A percentile compares a stretch with the other conserved stretches of the same genome.
phyloP scores from a whole-genome alignment of 2,329 filamentous ascomycete genomes.

The Xylariaceae sp. region DNA sequence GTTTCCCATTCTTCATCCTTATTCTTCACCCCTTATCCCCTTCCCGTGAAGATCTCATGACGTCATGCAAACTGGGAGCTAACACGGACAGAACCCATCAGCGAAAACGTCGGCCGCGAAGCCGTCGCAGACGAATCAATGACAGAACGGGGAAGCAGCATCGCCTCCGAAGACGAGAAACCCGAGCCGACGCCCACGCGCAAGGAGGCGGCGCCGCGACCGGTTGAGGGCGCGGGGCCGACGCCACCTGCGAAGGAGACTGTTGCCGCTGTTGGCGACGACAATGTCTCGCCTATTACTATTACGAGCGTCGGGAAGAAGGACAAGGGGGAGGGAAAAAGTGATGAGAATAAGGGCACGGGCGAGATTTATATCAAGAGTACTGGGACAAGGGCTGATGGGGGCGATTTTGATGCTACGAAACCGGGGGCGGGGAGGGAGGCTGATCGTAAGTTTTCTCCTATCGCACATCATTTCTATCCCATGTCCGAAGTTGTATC shows the following conservation, averaged over 20 bases:
- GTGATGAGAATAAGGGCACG: slow-evolving; percentile 40
- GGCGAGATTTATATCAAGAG: slow-evolving; percentile 54
- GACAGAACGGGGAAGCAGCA: background rate
- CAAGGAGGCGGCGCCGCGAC: too few relatives aligned
- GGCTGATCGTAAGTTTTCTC: slow-evolving; percentile 50
- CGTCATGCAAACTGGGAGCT: too few relatives aligned
- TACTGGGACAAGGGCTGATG: slow-evolving; percentile 56
- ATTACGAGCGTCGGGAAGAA: background rate
- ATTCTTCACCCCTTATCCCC: background rate
- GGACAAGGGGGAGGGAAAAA: slow-evolving; percentile 29
- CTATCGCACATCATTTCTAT: too few relatives aligned
- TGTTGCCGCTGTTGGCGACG: too few relatives aligned
- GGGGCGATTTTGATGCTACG: slow-evolving; percentile 61
- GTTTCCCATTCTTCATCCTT: background rate
- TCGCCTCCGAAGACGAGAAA: slow-evolving; percentile 5
- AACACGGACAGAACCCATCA: slow-evolving; percentile 1
- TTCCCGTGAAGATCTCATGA: too few relatives aligned
- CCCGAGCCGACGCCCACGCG: too few relatives aligned
- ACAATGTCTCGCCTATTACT: too few relatives aligned
- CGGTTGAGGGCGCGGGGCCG: too few relatives aligned
- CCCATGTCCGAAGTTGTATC: too few relatives aligned
- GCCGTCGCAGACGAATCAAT: background rate
- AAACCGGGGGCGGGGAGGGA: slow-evolving; percentile 54
- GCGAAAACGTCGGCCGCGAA: background rate
- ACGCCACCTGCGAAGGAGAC: too few relatives aligned